Percentiles rank a stretch among this genome's conserved stretches.
phyloP scores from a whole-genome alignment of 495 filamentous ascomycete genomes.

The Penicillium herquei region DNA sequence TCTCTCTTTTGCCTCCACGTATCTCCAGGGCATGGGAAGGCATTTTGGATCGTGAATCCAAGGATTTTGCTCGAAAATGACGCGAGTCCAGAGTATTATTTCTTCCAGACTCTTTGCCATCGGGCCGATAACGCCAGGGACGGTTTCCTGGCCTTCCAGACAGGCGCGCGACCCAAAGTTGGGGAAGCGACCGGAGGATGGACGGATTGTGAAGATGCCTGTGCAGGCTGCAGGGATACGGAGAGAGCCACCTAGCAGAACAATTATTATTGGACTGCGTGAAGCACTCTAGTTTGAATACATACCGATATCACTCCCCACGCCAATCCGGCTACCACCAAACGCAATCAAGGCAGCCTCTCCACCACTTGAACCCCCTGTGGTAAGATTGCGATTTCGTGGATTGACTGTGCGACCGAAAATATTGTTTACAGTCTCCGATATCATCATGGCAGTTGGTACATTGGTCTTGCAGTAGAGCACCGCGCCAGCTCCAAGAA shows the following conservation, averaged over 20 bases:
- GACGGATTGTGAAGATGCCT: background rate
- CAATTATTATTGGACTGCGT: no score
- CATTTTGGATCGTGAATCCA: background rate
- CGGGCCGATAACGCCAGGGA: background rate
- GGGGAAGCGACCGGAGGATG: background rate
- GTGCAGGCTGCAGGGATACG: background rate
- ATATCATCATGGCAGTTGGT: constrained; percentile 42
- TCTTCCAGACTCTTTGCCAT: background rate
- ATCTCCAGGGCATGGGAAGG: background rate
- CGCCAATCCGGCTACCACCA: background rate
- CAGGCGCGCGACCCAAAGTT: no score
- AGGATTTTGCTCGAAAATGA: background rate
- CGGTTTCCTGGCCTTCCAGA: background rate
- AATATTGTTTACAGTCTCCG: constrained; percentile 60
- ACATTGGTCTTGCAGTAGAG: constrained; percentile 29
- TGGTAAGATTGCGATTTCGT: constrained; percentile 44
- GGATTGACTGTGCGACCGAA: constrained; percentile 57
- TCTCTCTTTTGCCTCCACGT: background rate
- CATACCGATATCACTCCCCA: background rate
- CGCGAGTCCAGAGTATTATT: background rate
- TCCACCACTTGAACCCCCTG: constrained; percentile 58
- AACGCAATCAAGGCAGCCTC: constrained; percentile 51
- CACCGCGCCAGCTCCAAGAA: constrained; percentile 36
- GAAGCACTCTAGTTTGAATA: no score
- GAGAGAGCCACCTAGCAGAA: no score